Base-by-base conservation (phyloP, 2,329 filamentous ascomycete genomes). In the Hypoxylon rubiginosum region DNA sequence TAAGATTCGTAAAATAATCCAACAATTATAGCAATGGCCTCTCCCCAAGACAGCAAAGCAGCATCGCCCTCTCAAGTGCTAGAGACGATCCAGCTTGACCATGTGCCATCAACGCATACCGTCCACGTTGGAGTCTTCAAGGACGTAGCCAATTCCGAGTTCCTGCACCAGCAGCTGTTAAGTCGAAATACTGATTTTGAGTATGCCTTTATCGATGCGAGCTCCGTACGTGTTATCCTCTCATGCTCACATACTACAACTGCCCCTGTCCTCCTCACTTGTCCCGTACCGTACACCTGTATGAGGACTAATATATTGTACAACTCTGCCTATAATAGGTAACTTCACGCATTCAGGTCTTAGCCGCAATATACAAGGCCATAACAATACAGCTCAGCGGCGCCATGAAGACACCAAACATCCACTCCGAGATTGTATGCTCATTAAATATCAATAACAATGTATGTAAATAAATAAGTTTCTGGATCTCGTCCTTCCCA, bases 141-240 rank as follows among this genome's bases (percentile, higher is more conserved):
- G 21, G 82, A 92, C 77, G 88, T 98, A 61, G 78, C 86, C 67
- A 99, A 99, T 78, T 87, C 93, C 10, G 80, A 86, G 0, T 94
- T 91, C 75, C 84, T 99, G 46, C 91, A 94, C 56, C 84, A 90
- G 72, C 94, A 97, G 81, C 88, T 99, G 4, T 84, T 98, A n/a
- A 86, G 88, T 5, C 92, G 92, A 56, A 97, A 98, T 76, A 76
- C 88, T 10, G 90, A 91, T 8, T 98, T 94, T 73, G 94, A 98
- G 79, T 98, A 98, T 83, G 94, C 94, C 34, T 92, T 99, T 71
- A 87, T 99, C 50, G 95, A 99, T 80, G 94, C 94, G 19, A 89
- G 88, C 49, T 88, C 92, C 78, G 91, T 94, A 84, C 66, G 85
- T 80, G 68, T 88, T 92, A 82, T 61, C 83, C 78, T 30, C 9